Evolutionary conservation across 2,329 filamentous ascomycete genomes (phyloP).

Genomic region (Colletotrichum phormii): DNA sequence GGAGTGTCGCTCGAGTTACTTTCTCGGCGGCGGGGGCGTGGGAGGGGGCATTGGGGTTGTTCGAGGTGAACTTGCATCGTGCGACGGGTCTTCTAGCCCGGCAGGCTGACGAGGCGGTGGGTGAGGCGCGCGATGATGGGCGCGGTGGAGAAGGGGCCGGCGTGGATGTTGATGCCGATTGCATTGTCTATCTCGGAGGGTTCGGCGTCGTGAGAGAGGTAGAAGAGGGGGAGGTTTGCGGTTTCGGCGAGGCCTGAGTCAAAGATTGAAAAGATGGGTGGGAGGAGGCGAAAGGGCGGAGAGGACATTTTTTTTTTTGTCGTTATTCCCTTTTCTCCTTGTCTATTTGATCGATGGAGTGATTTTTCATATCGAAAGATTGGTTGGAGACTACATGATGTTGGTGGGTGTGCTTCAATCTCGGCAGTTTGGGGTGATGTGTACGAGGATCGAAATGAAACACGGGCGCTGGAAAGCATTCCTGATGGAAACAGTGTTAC

Average conservation of each 20-base stretch:
- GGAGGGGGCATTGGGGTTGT: background rate
- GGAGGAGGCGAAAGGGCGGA: background rate
- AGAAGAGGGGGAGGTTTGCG: conserved; percentile 1
- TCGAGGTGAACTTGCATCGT: conserved; percentile 4
- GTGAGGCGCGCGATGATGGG: conserved; percentile 9
- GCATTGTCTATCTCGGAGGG: background rate
- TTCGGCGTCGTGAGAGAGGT: conserved; percentile 2
- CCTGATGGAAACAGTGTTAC: no score
- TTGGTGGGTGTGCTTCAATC: background rate
- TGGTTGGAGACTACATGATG: background rate
- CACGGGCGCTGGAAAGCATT: no score
- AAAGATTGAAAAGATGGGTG: background rate
- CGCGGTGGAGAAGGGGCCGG: background rate
- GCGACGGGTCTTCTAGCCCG: conserved; percentile 7
- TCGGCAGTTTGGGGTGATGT: no score
- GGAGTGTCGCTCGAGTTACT: background rate
- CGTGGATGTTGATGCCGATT: conserved; percentile 12
- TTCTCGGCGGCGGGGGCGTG: background rate
- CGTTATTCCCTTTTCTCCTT: background rate
- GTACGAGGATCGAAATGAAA: background rate
- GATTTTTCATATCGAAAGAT: background rate
- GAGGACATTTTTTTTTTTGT: background rate
- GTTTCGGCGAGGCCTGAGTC: background rate
- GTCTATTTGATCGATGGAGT: background rate
- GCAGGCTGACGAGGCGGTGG: background rate